Evolutionary conservation across 2,329 filamentous ascomycete genomes (phyloP), one percentile per base, ranked within the genome.

Genomic region (Fusarium sp.): DNA sequence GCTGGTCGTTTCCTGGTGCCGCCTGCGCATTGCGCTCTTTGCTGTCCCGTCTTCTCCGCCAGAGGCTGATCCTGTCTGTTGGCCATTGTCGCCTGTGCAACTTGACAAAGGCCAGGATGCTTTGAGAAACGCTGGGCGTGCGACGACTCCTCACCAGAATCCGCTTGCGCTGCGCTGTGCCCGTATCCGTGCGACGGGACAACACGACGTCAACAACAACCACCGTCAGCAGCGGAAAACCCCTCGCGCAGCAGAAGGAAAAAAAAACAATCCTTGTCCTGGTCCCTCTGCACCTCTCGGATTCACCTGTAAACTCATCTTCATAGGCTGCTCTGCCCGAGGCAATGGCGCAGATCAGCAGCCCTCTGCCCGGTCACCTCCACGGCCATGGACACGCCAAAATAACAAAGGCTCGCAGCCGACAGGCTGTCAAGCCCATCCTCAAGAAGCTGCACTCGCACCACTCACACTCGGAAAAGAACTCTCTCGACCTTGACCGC

Each of bases 401-500:
- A 62, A 73, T 79, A 69, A 77, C 82, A 74, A 89, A 88, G 76
- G 74, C 82, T 53, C 82, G 82, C 71, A 78, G 79, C 56, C 85
- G 84, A 71, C 81, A 81, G 62, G 82, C 82, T 63, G 86, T 89
- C 68, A 90, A 90, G 78, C 89, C 89, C 10, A 90, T 91, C 46
- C 80, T 91, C 56, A 90, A 89, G 78, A 90, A 90, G 76, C 76
- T 87, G 64, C 79, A 81, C 55, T 76, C 78, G 11, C 82, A 66
- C 43, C 66, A 86, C 51, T 89, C 87, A 68, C 64, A 85, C 47
- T 89, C 87, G 70, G 88, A 89, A 70, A 90, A 89, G 81, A 89
- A 85, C 74, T 91, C 89, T 47, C 78, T 91, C 64, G 89, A 91
- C 72, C 78, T 91, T 66, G 87, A 90, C 75, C 85, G 89, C 46